A percentile compares a stretch with the other conserved stretches of the same genome.
Evolutionary conservation across 2,329 filamentous ascomycete genomes (phyloP).

Genomic region (Beauveria sp.): DNA sequence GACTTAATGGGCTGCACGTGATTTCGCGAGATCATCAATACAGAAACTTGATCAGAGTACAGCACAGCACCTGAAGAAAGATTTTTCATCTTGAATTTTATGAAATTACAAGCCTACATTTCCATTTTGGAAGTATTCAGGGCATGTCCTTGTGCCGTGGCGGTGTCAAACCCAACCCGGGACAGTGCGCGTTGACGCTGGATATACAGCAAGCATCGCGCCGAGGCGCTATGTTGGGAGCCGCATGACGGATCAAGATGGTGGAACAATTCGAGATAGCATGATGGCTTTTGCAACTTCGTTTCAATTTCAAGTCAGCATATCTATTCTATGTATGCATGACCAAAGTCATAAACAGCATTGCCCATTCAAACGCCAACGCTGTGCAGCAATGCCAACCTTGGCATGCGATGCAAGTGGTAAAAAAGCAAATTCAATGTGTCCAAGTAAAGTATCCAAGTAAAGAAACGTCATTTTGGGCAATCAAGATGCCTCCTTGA

Average conservation of each 20-base stretch:
- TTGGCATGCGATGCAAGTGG: not conserved
- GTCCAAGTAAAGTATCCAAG: constrained; percentile 9
- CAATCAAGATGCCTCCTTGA: constrained; percentile 16
- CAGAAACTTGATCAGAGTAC: no score
- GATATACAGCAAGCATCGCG: not conserved
- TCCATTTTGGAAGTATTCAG: not conserved
- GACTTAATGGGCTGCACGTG: constrained; percentile 7
- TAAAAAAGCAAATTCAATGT: constrained; percentile 7
- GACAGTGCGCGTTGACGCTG: not conserved
- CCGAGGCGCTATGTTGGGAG: no score
- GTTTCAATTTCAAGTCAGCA: not conserved
- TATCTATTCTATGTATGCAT: not conserved
- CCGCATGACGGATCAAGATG: not conserved
- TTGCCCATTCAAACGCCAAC: constrained; percentile 23
- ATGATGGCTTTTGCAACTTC: not conserved
- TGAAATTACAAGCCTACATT: not conserved
- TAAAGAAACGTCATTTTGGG: not conserved
- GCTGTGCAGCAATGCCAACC: constrained; percentile 21
- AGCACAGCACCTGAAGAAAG: no score
- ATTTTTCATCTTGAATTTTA: no score
- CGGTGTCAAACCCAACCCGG: not conserved
- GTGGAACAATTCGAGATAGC: not conserved
- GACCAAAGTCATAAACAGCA: not conserved
- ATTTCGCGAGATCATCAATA: not conserved
- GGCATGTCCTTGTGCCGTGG: not conserved